phyloP scores from a whole-genome alignment of 2,329 filamentous ascomycete genomes.

The Aureobasidium melanogenum region DNA sequence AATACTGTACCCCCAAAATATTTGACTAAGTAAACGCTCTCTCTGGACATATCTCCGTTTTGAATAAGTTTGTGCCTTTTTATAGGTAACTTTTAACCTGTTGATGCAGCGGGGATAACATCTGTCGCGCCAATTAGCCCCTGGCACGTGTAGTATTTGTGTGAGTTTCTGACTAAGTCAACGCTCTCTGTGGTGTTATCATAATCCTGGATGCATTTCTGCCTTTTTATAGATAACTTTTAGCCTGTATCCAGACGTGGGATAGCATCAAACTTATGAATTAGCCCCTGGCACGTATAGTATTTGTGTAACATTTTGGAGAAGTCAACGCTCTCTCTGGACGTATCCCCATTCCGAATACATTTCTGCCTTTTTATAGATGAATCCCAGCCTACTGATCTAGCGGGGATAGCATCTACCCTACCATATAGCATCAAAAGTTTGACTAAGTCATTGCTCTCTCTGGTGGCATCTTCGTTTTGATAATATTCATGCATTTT shows the following conservation, averaged over 20 bases:
- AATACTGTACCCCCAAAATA: conserved; percentile 1
- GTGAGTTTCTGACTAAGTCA: not conserved
- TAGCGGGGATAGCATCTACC: too few species aligned
- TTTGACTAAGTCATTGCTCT: not conserved
- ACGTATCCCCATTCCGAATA: not conserved
- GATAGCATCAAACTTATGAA: not conserved
- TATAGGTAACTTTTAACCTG: not conserved
- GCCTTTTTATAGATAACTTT: not conserved
- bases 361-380: not conserved
- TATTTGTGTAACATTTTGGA: not conserved
- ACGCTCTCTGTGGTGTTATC: not conserved
- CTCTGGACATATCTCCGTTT: not conserved
- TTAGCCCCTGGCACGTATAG: too few species aligned
- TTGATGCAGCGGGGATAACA: not conserved
- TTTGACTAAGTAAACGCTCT: not conserved
- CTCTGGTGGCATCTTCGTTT: not conserved
- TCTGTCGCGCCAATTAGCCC: not conserved
- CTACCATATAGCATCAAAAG: too few species aligned
- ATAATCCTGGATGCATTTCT: not conserved
- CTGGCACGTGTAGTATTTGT: not conserved
- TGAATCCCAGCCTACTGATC: too few species aligned
- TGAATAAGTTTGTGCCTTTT: not conserved
- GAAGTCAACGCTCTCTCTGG: not conserved
- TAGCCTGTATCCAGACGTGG: not conserved
- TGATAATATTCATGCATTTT: not conserved